Evolutionary conservation across 2,329 filamentous ascomycete species (phyloP).

Genomic region (Colletotrichum echinochloae): DNA sequence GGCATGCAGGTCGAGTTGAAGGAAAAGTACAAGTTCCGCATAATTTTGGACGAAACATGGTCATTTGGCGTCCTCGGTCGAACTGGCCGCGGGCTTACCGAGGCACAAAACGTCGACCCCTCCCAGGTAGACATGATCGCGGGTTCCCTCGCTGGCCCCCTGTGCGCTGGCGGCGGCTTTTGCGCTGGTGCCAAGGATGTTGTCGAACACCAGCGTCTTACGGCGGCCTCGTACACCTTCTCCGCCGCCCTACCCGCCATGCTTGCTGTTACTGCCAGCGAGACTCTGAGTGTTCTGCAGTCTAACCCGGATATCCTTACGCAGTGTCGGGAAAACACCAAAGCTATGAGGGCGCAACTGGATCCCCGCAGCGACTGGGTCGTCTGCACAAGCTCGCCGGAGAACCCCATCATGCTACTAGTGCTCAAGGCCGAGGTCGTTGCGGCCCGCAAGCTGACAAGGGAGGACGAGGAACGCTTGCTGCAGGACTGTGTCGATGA

Average conservation of each 20-base stretch:
- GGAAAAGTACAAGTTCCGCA: conserved; percentile 95
- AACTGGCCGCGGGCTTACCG: conserved; percentile 91
- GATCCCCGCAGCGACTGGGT: conserved; percentile 97
- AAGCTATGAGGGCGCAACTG: conserved; percentile 85
- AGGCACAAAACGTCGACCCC: conserved; percentile 96
- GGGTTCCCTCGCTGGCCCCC: conserved; percentile 87
- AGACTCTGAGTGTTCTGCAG: conserved; percentile 88
- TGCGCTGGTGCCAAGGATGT: conserved; percentile 93
- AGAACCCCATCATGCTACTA: conserved; percentile 90
- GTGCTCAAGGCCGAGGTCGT: conserved; percentile 87
- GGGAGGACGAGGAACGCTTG: conserved; percentile 84
- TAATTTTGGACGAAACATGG: conserved; percentile 97
- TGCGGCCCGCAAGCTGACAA: conserved; percentile 72
- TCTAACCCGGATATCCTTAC: conserved; percentile 85
- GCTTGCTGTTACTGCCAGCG: conserved; percentile 93
- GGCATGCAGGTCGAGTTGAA: conserved; percentile 77
- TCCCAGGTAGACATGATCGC: conserved; percentile 97
- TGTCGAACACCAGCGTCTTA: conserved; percentile 95
- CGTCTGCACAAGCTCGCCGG: conserved; percentile 79
- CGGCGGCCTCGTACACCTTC: conserved; percentile 92
- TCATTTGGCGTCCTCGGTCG: conserved; percentile 95
- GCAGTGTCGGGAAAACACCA: conserved; percentile 87
- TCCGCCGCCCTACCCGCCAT: conserved; percentile 95
- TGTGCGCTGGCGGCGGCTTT: conserved; percentile 95
- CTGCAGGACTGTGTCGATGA: conserved; percentile 96